phyloP scores from a whole-genome alignment of 257 asterid species.

The Nicotiana benthamiana region DNA sequence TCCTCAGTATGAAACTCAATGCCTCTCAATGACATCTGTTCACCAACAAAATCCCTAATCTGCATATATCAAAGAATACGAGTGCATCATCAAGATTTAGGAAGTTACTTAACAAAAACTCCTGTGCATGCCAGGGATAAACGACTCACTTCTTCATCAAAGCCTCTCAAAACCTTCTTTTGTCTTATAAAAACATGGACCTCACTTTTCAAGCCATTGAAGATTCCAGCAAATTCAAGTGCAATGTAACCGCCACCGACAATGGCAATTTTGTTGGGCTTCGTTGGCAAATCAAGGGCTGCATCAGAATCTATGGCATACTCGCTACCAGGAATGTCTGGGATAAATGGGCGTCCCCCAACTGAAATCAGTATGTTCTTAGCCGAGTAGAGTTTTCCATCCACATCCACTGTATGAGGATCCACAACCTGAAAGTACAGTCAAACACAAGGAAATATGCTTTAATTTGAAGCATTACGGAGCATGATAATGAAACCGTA shows the following conservation, averaged over 20 bases:
- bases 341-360: slow-evolving; percentile 96
- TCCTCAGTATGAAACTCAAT: slow-evolving; percentile 84
- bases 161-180: slow-evolving; percentile 83
- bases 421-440: slow-evolving; percentile 56
- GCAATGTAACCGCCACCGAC: slow-evolving; percentile 99
- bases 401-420: slow-evolving; percentile 80
- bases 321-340: slow-evolving; percentile 92
- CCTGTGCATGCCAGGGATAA: background rate
- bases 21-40: slow-evolving; percentile 83
- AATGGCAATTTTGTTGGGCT: slow-evolving; percentile 79
- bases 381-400: slow-evolving; percentile 85
- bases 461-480: background rate
- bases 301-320: slow-evolving; percentile 90
- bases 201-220: slow-evolving; percentile 75
- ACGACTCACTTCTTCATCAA: slow-evolving; percentile 78
- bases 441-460: background rate
- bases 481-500: background rate
- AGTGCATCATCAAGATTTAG: slow-evolving; percentile 6
- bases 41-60: slow-evolving; percentile 89
- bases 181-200: slow-evolving; percentile 96
- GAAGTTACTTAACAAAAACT: background rate
- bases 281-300: slow-evolving; percentile 88
- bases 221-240: slow-evolving; percentile 97
- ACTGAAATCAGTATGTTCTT: slow-evolving; percentile 82
- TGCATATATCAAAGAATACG: slow-evolving; percentile 29